Evolutionary conservation across 2,329 filamentous ascomycete genomes (phyloP).

Genomic region (Cladosporium colombiae): DNA sequence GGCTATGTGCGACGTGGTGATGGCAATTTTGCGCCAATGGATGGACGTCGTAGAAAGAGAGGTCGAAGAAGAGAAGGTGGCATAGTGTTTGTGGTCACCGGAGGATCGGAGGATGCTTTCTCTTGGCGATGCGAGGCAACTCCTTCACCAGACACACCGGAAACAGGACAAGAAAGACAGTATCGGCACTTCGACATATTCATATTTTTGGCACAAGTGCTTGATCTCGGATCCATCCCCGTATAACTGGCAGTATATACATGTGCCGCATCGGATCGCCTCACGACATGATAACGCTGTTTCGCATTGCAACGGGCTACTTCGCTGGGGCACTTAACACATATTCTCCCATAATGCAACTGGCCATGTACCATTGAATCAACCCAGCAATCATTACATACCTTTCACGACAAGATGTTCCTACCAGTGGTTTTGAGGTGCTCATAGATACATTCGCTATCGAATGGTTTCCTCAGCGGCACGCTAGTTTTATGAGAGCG

Average conservation of each 20-base stretch:
- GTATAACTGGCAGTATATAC: background rate
- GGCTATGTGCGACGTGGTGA: background rate
- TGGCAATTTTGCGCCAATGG: slow-evolving; percentile 1
- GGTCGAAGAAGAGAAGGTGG: background rate
- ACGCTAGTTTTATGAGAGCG: background rate
- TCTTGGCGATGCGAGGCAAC: background rate
- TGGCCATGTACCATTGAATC: background rate
- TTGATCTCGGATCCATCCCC: background rate
- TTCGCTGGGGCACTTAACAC: background rate
- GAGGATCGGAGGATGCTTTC: background rate
- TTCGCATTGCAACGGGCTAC: background rate
- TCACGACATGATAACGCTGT: background rate
- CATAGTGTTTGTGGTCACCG: background rate
- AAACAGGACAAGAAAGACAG: too few relatives aligned
- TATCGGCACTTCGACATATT: background rate
- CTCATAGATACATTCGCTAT: background rate
- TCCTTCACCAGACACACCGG: background rate
- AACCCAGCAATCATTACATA: background rate
- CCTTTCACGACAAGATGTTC: background rate
- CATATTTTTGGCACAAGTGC: background rate
- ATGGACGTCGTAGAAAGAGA: background rate
- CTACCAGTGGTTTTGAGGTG: background rate
- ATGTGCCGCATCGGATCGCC: background rate
- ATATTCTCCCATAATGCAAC: background rate
- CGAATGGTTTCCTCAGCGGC: background rate